These are phyloP conservation scores for Kurtzmaniella quercitrusa DNA, from an alignment of 1,139 yeast species.

Conservation along the genomic window DNA sequence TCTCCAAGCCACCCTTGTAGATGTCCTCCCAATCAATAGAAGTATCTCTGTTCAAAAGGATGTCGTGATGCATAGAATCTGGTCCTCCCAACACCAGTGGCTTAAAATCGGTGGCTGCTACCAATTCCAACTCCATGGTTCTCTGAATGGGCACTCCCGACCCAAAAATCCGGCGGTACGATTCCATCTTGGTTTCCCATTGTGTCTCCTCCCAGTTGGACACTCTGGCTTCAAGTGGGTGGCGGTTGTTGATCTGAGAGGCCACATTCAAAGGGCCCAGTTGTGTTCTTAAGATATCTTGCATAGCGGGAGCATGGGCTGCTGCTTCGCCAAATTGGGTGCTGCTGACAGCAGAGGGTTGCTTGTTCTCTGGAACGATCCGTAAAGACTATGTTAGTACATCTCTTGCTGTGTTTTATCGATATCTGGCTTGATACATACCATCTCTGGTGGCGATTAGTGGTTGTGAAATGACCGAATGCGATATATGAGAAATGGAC, in stretches of 20 bases:
- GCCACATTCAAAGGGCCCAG: slow-evolving; percentile 61
- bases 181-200: slow-evolving; percentile 65
- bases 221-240: slow-evolving; percentile 78
- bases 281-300: slow-evolving; percentile 52
- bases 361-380: slow-evolving; percentile 44
- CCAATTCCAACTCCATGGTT: slow-evolving; percentile 76
- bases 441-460: slow-evolving; percentile 1
- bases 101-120: slow-evolving; percentile 67
- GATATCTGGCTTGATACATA: neutral
- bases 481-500: neutral
- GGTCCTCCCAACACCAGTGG: slow-evolving; percentile 61
- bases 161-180: slow-evolving; percentile 80
- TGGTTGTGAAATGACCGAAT: neutral
- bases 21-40: slow-evolving; percentile 92
- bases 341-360: slow-evolving; percentile 39
- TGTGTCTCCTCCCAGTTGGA: slow-evolving; percentile 79
- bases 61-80: slow-evolving; percentile 65
- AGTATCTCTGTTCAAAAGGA: slow-evolving; percentile 71
- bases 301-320: slow-evolving; percentile 58
- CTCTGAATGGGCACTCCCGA: slow-evolving; percentile 92
- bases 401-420: slow-evolving; percentile 1
- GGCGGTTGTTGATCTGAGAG: slow-evolving; percentile 73
- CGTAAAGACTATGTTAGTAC: slow-evolving; percentile 36
- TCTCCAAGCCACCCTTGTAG: slow-evolving; percentile 53
- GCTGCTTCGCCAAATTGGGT: slow-evolving; percentile 50